Evolutionary conservation across 495 filamentous ascomycete species (phyloP).

Genomic region (Xylaria acuta): DNA sequence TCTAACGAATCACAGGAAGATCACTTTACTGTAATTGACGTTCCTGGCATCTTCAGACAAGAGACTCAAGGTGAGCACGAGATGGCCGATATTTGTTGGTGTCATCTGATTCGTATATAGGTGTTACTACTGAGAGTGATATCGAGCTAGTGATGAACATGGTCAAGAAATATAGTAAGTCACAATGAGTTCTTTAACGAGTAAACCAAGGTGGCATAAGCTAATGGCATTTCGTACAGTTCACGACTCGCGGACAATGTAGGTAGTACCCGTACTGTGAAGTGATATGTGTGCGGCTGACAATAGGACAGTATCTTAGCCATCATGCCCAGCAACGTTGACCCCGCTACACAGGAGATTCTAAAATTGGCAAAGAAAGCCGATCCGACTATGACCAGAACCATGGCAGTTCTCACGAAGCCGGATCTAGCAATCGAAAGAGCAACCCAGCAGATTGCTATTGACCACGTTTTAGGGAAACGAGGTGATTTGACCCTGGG

Average conservation of each 20-base stretch:
- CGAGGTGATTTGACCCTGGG: slow-evolving; percentile 52
- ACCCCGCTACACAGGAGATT: slow-evolving; percentile 67
- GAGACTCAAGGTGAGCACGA: slow-evolving; percentile 47
- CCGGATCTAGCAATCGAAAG: slow-evolving; percentile 62
- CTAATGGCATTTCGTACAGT: slow-evolving; percentile 30
- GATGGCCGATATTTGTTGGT: neutral
- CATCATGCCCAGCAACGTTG: slow-evolving; percentile 64
- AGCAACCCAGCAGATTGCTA: slow-evolving; percentile 52
- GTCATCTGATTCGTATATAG: slow-evolving; percentile 16
- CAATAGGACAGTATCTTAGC: slow-evolving; percentile 54
- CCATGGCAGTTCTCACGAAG: slow-evolving; percentile 64
- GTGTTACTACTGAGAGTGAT: slow-evolving; percentile 52
- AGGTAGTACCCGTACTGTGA: slow-evolving; percentile 11
- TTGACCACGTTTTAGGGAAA: slow-evolving; percentile 54
- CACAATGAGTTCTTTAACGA: neutral
- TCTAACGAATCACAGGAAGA: slow-evolving; percentile 40
- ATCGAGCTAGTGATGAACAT: slow-evolving; percentile 58
- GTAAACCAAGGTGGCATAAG: neutral
- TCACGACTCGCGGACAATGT: slow-evolving; percentile 39
- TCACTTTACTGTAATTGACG: slow-evolving; percentile 65
- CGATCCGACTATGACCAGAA: slow-evolving; percentile 56
- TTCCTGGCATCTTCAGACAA: slow-evolving; percentile 67
- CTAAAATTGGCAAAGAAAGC: slow-evolving; percentile 56
- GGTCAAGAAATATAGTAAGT: slow-evolving; percentile 60
- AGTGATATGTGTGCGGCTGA: slow-evolving; percentile 5